Percentiles rank a stretch among this genome's conserved stretches.
Conservation (phyloP, 2,329 filamentous ascomycete species). For the Calonectria crousiana region DNA sequence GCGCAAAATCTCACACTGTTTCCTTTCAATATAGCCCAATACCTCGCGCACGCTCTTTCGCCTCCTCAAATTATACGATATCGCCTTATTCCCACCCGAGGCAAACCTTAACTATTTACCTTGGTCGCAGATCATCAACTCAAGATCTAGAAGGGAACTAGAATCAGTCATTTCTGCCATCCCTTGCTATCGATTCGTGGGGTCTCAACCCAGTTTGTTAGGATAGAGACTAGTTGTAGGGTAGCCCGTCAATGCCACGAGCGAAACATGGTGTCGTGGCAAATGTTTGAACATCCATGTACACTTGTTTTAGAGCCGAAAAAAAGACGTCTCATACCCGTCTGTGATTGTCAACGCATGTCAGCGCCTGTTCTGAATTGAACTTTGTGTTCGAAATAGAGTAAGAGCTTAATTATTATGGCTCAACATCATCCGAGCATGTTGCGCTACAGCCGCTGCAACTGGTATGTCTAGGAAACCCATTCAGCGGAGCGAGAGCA, state of each 20-base stretch:
- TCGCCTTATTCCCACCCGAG: no score
- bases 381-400: background rate
- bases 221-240: background rate
- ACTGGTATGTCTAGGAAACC: no score
- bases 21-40: background rate
- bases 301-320: background rate
- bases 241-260: background rate
- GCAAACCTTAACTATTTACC: no score
- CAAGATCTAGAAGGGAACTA: background rate
- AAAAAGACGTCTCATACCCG: background rate
- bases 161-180: background rate
- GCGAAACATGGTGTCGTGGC: background rate
- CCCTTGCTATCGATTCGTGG: background rate
- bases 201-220: background rate
- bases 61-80: no score
- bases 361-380: background rate
- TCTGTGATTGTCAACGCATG: background rate
- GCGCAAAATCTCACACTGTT: background rate
- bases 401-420: background rate
- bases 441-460: no score
- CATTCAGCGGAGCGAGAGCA: no score
- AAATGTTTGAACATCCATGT: background rate
- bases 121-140: background rate
- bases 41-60: background rate
- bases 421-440: background rate